Percentiles rank a stretch among this genome's conserved stretches.
Conservation (phyloP, 139 green algal species). For the Chlamydomonas schloesseri region DNA sequence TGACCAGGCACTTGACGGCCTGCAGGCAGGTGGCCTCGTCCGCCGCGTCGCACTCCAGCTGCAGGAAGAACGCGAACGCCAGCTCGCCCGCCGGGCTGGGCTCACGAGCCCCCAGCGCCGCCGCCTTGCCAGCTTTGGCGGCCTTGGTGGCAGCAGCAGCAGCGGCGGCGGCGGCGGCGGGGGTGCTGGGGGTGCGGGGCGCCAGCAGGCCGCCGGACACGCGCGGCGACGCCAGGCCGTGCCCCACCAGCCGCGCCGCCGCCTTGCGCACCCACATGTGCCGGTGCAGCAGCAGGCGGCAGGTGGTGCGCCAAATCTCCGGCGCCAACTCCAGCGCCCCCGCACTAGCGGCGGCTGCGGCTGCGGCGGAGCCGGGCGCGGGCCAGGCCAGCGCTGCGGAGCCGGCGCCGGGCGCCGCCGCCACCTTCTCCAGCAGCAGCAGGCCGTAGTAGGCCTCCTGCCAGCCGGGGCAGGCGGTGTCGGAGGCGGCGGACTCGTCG, state of each 20-base stretch:
- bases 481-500: slow-evolving; percentile 21
- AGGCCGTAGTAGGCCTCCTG: slow-evolving; percentile 87
- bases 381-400: background rate
- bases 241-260: slow-evolving; percentile 76
- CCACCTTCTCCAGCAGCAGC: slow-evolving; percentile 82
- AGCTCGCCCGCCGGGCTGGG: slow-evolving; percentile 41
- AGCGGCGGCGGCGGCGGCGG: background rate
- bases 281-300: slow-evolving; percentile 65
- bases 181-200: background rate
- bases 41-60: slow-evolving; percentile 73
- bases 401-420: background rate
- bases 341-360: background rate
- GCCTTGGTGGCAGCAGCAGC: background rate
- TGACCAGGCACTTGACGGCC: slow-evolving; percentile 86
- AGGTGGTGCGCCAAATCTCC: slow-evolving; percentile 40
- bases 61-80: slow-evolving; percentile 70
- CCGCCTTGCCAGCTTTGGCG: background rate
- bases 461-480: slow-evolving; percentile 64
- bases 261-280: slow-evolving; percentile 93
- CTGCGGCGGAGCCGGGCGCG: background rate
- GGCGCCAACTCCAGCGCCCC: background rate
- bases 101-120: too few species aligned
- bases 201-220: slow-evolving; percentile 54
- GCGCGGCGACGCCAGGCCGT: slow-evolving; percentile 58
- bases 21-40: slow-evolving; percentile 85